Evolutionary conservation across 106 monocot genomes (phyloP), one percentile per base, ranked within the genome.

Genomic region (Posidonia australis): DNA sequence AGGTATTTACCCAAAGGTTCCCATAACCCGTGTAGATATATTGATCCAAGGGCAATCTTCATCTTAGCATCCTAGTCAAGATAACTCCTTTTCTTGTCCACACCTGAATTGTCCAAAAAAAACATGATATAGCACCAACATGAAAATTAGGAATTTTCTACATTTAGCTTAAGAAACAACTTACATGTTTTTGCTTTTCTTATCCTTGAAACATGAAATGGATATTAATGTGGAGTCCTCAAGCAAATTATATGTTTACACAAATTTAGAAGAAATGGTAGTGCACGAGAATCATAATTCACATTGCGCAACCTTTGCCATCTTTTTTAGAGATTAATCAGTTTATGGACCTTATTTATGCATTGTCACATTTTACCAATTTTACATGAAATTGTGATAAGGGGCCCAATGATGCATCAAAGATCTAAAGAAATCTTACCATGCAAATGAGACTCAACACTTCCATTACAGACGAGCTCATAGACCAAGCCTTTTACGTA

Each of bases 11-110:
- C 94, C 94, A 60, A 94, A 94, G 58, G 94, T 94, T 70, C 94
- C 94, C 94, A 94, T 90, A 51, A 94, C 84, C 23, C 79, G 75
- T 32, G 94, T 90, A 25, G 90, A 94, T 53, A 94, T 86, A 72
- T 86, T 27, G 96, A 77, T 63, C 96, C 96, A 62, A 98, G 81
- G 17, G 96, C 96, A 66, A 98, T 87, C 74, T 87, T 98, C 80
- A 98, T 74, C 46, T 90, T 75, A 20, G 84, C 70, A 77, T 98
- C 96, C 90, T 90, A 98, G 27, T 77, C 70, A 54, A 98, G 77
- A 25, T 67, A 52, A 17, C 73, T 77, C 45, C 62, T 73, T 44
- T 63, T 71, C 74, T 76, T 84, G 75, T 90, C 86, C 41, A 63
- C 75, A 74, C 94, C 94, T 96, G 77, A 62, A 81, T 62, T 10